These are phyloP conservation scores for Hsuehochloa calcarea DNA, from an alignment of 176 grass and related monocot genomes.

Conservation along the genomic window DNA sequence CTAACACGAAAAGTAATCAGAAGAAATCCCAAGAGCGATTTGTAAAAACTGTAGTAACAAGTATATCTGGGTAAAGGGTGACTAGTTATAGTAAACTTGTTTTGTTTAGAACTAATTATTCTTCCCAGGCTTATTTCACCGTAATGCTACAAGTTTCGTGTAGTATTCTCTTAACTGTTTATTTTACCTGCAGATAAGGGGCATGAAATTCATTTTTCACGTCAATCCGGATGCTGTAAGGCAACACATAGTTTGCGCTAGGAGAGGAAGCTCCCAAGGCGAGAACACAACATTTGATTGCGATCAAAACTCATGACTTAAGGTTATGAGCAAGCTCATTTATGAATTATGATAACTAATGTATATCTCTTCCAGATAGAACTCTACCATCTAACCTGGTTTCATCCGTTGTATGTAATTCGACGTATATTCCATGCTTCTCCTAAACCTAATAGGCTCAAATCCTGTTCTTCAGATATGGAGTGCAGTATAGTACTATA, in stretches of 20 bases:
- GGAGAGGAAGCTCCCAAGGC: conserved; percentile 20
- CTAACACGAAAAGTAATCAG: not conserved
- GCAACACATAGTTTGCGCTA: not conserved
- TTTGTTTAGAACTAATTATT: conserved; percentile 19
- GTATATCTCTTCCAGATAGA: not conserved
- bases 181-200: conserved; percentile 41
- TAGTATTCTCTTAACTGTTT: not conserved
- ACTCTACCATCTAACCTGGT: not conserved
- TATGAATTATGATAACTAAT: not conserved
- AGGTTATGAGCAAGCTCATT: conserved; percentile 7
- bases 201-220: conserved; percentile 59
- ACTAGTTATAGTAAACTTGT: not conserved
- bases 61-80: not conserved
- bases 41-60: not conserved
- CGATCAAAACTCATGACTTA: conserved; percentile 28
- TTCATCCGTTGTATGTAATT: not conserved
- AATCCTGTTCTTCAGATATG: not conserved
- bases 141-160: not conserved
- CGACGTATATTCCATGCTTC: not conserved
- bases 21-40: not conserved
- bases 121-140: not conserved
- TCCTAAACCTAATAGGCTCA: not conserved
- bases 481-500: not conserved
- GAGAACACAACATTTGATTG: conserved; percentile 17
- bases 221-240: conserved; percentile 41